These are phyloP conservation scores for Trichoderma arundinaceum DNA, from an alignment of 2,329 filamentous ascomycete species.

Conservation along the genomic window DNA sequence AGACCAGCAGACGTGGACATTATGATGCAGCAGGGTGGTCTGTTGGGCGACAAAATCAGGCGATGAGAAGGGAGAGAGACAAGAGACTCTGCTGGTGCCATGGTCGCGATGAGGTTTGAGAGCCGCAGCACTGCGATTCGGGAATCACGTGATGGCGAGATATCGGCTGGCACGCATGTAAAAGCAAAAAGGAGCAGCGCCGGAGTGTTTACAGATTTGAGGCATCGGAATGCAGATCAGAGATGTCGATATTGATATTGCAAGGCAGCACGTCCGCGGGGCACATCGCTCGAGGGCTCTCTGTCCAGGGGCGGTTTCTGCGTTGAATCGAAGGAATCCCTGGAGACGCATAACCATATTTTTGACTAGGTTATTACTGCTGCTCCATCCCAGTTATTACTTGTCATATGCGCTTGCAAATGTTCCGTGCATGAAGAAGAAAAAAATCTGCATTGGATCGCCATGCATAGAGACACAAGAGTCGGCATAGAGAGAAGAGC, in stretches of 20 bases:
- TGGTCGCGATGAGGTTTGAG: background rate
- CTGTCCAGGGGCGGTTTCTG: no score
- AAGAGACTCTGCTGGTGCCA: background rate
- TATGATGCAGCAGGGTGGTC: background rate
- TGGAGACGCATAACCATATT: no score
- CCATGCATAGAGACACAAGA: background rate
- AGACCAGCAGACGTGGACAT: constrained; percentile 11
- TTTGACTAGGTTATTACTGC: no score
- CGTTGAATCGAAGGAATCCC: no score
- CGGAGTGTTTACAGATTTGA: background rate
- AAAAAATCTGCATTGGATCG: constrained; percentile 18
- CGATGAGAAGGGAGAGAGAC: background rate
- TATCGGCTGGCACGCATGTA: background rate
- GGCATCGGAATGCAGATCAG: background rate
- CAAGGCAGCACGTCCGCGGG: no score
- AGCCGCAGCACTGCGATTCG: background rate
- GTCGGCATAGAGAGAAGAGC: background rate
- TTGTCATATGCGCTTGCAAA: background rate
- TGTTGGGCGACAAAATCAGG: constrained; percentile 1
- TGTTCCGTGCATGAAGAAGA: background rate
- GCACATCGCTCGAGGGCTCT: no score
- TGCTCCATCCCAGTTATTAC: background rate
- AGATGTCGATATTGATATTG: no score
- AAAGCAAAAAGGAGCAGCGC: background rate
- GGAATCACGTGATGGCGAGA: constrained; percentile 8